Evolutionary conservation across 1,139 yeast species (phyloP).

Genomic region (Debaryomyces robertsiae): DNA sequence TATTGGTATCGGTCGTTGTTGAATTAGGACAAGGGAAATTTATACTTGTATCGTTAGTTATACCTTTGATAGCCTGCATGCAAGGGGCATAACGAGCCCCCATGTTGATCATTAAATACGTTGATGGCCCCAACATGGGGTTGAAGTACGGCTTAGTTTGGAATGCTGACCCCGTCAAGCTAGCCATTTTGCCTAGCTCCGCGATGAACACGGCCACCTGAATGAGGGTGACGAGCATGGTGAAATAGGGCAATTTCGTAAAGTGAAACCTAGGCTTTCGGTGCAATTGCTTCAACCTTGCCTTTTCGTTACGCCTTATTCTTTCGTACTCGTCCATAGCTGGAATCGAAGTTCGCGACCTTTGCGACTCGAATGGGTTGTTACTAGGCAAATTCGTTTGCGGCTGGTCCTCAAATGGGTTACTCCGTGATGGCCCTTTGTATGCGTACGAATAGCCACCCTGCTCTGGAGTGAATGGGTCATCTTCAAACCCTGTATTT

Average conservation of each 20-base stretch:
- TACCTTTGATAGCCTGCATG: slow-evolving; percentile 55
- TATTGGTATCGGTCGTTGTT: slow-evolving; percentile 55
- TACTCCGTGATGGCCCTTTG: slow-evolving; percentile 12
- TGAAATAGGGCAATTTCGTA: slow-evolving; percentile 50
- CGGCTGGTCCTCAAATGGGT: slow-evolving; percentile 19
- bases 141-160: slow-evolving; percentile 74
- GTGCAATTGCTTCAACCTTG: slow-evolving; percentile 28
- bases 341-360: slow-evolving; percentile 21
- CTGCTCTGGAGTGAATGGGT: slow-evolving; percentile 17
- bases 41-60: slow-evolving; percentile 52
- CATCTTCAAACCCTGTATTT: slow-evolving; percentile 18
- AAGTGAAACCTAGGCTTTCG: slow-evolving; percentile 45
- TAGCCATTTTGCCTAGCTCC: slow-evolving; percentile 63
- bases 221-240: slow-evolving; percentile 48
- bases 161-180: slow-evolving; percentile 65
- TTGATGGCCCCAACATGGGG: slow-evolving; percentile 83
- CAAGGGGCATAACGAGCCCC: slow-evolving; percentile 78
- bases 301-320: slow-evolving; percentile 28
- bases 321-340: slow-evolving; percentile 20
- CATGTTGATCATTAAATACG: slow-evolving; percentile 64
- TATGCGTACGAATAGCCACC: slow-evolving; percentile 10
- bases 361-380: slow-evolving; percentile 12
- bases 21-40: slow-evolving; percentile 73
- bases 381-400: slow-evolving; percentile 9
- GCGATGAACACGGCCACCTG: slow-evolving; percentile 67